These are phyloP conservation scores for Inosperma sp. DNA, from an alignment of 768 basidiomycete genomes.

Conservation along the genomic window DNA sequence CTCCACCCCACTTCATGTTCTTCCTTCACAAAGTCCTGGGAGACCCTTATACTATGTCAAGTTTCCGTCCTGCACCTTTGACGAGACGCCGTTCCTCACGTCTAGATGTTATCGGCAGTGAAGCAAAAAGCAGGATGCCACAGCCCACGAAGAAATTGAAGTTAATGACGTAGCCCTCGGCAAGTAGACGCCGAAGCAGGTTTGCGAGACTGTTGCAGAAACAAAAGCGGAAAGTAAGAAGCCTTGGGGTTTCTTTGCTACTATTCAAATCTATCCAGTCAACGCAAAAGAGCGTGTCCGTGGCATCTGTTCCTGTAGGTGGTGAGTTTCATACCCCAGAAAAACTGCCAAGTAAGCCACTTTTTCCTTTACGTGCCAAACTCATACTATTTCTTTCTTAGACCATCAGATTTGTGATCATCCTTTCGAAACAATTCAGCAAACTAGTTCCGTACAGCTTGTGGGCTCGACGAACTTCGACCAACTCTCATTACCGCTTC, in stretches of 20 bases:
- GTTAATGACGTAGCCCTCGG: background rate
- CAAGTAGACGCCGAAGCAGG: too few species aligned
- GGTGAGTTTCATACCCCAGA: background rate
- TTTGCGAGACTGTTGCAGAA: too few species aligned
- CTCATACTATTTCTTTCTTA: background rate
- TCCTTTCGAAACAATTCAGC: too few species aligned
- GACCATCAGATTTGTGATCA: too few species aligned
- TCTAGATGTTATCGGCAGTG: background rate
- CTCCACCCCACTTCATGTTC: background rate
- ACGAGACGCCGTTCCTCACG: background rate
- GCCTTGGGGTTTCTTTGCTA: background rate
- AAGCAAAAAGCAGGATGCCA: too few species aligned
- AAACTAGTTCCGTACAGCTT: too few species aligned
- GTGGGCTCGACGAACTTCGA: too few species aligned
- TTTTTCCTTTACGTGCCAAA: background rate
- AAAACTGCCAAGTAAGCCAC: background rate
- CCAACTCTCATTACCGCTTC: background rate
- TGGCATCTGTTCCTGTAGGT: background rate
- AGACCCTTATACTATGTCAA: background rate
- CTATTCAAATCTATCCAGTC: background rate
- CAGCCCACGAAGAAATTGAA: constrained; percentile 1
- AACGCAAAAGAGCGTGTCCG: background rate
- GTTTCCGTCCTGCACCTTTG: too few species aligned
- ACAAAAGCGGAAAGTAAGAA: background rate
- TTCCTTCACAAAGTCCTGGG: too few species aligned